These are phyloP conservation scores for Suillus occidentalis DNA, from an alignment of 768 basidiomycete species.

Conservation along the genomic window DNA sequence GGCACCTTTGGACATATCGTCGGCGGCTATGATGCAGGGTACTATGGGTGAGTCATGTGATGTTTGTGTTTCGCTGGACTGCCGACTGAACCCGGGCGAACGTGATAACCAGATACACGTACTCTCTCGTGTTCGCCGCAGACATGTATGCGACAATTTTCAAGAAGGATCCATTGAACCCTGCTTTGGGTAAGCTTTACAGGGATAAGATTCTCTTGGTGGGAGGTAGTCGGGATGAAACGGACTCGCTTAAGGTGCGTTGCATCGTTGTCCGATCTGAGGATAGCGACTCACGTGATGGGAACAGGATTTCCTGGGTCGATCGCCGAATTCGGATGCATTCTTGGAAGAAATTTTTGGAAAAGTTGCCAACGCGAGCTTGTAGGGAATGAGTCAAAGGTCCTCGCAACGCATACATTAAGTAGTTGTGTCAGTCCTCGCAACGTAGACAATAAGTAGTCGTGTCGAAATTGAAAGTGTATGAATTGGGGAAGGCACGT, in stretches of 20 bases:
- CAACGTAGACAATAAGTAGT: not conserved
- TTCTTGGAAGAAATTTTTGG: constrained; percentile 70
- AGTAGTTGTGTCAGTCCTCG: not conserved
- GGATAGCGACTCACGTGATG: not conserved
- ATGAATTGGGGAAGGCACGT: not conserved
- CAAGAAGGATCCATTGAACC: constrained; percentile 73
- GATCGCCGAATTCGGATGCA: constrained; percentile 71
- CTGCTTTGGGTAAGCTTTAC: constrained; percentile 64
- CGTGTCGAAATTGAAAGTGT: not conserved
- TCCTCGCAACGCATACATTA: not conserved
- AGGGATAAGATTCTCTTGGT: constrained; percentile 71
- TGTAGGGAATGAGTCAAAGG: constrained; percentile 16
- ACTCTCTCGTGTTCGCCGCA: constrained; percentile 62
- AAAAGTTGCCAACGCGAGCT: constrained; percentile 35
- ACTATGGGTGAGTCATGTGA: constrained; percentile 41
- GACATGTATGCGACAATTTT: constrained; percentile 78
- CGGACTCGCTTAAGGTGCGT: constrained; percentile 71
- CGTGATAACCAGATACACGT: constrained; percentile 53
- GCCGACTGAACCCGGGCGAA: not conserved
- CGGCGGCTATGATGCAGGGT: constrained; percentile 69
- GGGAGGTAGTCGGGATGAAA: constrained; percentile 79
- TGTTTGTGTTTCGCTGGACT: not conserved
- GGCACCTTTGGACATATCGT: constrained; percentile 75
- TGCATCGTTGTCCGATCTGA: not conserved
- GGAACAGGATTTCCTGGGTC: constrained; percentile 72